Evolutionary conservation across 768 basidiomycete genomes (phyloP).

Genomic region (Hygrophorus russula): DNA sequence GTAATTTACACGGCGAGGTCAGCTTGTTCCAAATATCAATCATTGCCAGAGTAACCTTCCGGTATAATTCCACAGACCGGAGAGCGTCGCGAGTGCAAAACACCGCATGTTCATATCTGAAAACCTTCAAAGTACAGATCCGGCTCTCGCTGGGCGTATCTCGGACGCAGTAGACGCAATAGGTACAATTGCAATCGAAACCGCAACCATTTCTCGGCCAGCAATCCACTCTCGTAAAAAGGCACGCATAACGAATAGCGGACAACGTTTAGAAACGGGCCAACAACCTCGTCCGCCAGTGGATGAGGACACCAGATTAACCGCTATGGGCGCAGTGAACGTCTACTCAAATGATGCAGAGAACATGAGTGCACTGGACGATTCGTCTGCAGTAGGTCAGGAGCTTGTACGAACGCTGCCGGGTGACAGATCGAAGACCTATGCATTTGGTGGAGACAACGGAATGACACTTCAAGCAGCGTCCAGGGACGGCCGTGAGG

Average conservation of each 20-base stretch:
- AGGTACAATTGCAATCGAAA: background rate
- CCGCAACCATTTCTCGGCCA: background rate
- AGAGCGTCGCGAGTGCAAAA: background rate
- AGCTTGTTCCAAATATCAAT: background rate
- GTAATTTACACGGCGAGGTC: background rate
- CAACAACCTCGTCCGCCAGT: too few relatives aligned
- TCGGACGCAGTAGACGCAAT: background rate
- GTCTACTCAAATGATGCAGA: too few relatives aligned
- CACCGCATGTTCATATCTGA: background rate
- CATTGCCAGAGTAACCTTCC: background rate
- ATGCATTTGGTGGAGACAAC: background rate
- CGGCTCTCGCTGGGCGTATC: background rate
- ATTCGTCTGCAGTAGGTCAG: background rate
- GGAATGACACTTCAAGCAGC: background rate
- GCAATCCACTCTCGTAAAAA: background rate
- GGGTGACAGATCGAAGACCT: background rate
- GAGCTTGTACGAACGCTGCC: background rate
- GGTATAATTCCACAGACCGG: background rate
- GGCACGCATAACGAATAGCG: background rate
- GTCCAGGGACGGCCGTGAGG: too few relatives aligned
- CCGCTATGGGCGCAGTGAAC: too few relatives aligned
- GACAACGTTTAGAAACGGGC: too few relatives aligned
- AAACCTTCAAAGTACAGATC: background rate
- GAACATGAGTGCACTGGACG: too few relatives aligned
- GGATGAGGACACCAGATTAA: too few relatives aligned